Evolutionary conservation across 2,329 filamentous ascomycete species (phyloP).

Genomic region (Ophiostoma angusticollis): DNA sequence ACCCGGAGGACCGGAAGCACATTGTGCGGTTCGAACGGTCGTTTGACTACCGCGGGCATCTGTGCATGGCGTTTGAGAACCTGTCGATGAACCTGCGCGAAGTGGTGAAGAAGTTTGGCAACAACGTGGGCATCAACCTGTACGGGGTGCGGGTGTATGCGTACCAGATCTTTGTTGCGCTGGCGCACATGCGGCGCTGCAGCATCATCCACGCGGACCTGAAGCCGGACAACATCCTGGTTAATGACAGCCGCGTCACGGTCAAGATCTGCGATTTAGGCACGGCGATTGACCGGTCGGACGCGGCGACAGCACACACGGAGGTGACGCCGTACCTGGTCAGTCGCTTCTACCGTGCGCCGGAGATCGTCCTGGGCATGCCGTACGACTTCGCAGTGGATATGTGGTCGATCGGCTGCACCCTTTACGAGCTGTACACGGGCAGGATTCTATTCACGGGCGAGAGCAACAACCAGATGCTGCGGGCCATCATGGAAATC

Average conservation of each 20-base stretch:
- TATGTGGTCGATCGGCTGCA: conserved; percentile 97
- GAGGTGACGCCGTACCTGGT: conserved; percentile 92
- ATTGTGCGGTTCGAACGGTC: conserved; percentile 75
- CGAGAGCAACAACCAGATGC: conserved; percentile 95
- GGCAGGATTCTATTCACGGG: conserved; percentile 95
- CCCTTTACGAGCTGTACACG: conserved; percentile 91
- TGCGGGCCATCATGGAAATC: conserved; percentile 90
- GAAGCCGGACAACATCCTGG: conserved; percentile 95
- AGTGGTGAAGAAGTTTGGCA: conserved; percentile 88
- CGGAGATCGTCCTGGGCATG: conserved; percentile 95
- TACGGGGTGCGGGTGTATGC: conserved; percentile 79
- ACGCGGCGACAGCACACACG: conserved; percentile 56
- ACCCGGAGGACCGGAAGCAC: conserved; percentile 82
- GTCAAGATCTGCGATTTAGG: conserved; percentile 95
- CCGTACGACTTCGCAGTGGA: conserved; percentile 90
- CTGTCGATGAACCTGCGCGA: conserved; percentile 87
- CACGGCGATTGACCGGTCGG: conserved; percentile 83
- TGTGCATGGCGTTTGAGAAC: conserved; percentile 96
- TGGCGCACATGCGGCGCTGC: conserved; percentile 80
- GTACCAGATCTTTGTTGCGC: conserved; percentile 82
- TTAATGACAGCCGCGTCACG: conserved; percentile 69
- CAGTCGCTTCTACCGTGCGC: conserved; percentile 92
- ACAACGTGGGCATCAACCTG: conserved; percentile 84
- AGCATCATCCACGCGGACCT: conserved; percentile 92
- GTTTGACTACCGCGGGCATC: conserved; percentile 88